These are phyloP conservation scores for Colletotrichum chrysophilum DNA, from an alignment of 2,329 filamentous ascomycete species.

Conservation along the genomic window DNA sequence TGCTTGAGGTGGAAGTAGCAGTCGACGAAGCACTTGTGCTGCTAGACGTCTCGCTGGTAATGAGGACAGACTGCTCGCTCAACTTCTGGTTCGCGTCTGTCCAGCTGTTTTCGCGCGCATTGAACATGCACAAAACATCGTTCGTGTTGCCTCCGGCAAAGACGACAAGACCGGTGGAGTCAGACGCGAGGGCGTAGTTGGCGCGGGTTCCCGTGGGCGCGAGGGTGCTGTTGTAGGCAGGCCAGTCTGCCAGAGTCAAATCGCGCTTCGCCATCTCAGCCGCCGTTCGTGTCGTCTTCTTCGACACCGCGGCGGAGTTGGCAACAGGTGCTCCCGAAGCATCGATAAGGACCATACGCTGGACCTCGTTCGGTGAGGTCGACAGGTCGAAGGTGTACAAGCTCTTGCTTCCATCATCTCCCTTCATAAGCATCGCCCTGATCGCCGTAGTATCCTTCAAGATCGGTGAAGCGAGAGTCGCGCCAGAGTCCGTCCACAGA, in stretches of 20 bases:
- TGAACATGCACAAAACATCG: slow-evolving; percentile 77
- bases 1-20: slow-evolving; percentile 31
- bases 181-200: slow-evolving; percentile 76
- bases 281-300: neutral
- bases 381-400: slow-evolving; percentile 81
- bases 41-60: slow-evolving; percentile 30
- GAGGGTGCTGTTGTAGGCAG: slow-evolving; percentile 76
- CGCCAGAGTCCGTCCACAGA: slow-evolving; percentile 73
- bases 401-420: slow-evolving; percentile 78
- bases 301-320: slow-evolving; percentile 47
- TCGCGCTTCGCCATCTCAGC: slow-evolving; percentile 36
- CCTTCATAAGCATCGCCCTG: slow-evolving; percentile 70
- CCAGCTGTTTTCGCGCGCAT: slow-evolving; percentile 79
- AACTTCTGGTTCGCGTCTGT: slow-evolving; percentile 72
- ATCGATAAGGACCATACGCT: slow-evolving; percentile 70
- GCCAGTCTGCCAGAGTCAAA: slow-evolving; percentile 71
- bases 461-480: slow-evolving; percentile 66
- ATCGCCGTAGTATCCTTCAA: slow-evolving; percentile 60
- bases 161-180: slow-evolving; percentile 70
- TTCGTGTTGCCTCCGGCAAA: slow-evolving; percentile 57
- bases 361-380: slow-evolving; percentile 76
- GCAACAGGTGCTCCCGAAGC: slow-evolving; percentile 60
- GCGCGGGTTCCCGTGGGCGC: slow-evolving; percentile 70
- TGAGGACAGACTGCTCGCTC: slow-evolving; percentile 45
- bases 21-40: slow-evolving; percentile 32